Base-by-base conservation (phyloP, 805 yeast genomes). In the Candida manassasensis region DNA sequence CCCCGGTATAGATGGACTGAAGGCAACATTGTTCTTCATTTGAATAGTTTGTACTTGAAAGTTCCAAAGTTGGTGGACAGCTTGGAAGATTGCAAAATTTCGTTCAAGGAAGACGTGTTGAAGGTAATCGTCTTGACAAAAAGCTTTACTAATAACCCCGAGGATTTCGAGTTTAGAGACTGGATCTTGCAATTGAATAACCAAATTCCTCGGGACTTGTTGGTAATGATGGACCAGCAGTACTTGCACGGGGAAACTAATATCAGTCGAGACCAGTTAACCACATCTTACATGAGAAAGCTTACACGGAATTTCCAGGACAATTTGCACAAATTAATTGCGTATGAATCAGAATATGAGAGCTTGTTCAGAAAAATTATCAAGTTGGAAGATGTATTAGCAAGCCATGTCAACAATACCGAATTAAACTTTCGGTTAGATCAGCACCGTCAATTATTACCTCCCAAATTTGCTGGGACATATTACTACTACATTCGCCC, bases 101-200 rank as follows among this genome's bases (percentile, higher is more conserved):
- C 73, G 34, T 75, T 79, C 49, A 73, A 73, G 34, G 94, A 85
- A 39, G 72, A 76, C 3, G 75, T 79, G 9, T 69, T 79, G 4
- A 75, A 77, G 42, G 75, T 84, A 8, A 53, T 67, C 34, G 69
- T 79, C 0, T 59, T 84, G 27, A 61, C 64, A 29, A 65, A 70
- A 21, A 61, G 70, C 41, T 70, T 67, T 37, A 67, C 72, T 10
- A 36, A 41, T 9, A 43, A 45, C 6, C 43, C 48, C 4, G 55
- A 51, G 12, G 63, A 72, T 34, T 48, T 67, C n/a, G 59, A 59
- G 26, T 75, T 61, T 43, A 62, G 77, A 28, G 82, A 75, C 44
- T 79, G 89, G 87, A 75, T 83, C n/a, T 66, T 77, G 27, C 67
- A 71, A 34, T 58, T 83, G 14, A 55, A 71, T n/a, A 47, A 52